Evolutionary conservation across 1,284 basidiomycete genomes (phyloP).

Genomic region (Microstroma glucosiphilum): DNA sequence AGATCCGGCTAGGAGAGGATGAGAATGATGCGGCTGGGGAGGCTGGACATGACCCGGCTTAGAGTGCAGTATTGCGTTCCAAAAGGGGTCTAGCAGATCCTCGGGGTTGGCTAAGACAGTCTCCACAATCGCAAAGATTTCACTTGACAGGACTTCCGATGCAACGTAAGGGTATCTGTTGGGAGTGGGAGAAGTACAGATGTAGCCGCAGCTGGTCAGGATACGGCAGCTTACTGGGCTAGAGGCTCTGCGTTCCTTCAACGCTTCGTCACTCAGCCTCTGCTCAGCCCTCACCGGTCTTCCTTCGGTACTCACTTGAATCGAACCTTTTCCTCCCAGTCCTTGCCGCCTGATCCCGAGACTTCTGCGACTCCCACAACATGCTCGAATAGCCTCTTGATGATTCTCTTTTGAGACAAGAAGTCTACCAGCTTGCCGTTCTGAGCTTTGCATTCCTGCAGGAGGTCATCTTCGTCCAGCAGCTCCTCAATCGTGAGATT

Average conservation of each 20-base stretch:
- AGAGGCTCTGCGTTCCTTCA: too few relatives aligned
- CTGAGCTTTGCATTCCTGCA: conserved; percentile 91
- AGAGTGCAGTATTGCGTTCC: conserved; percentile 81
- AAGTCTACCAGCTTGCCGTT: conserved; percentile 81
- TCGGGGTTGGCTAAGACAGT: conserved; percentile 70
- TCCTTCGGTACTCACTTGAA: conserved; percentile 37
- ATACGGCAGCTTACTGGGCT: not conserved
- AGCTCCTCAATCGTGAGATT: conserved; percentile 69
- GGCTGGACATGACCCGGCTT: conserved; percentile 54
- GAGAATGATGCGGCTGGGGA: conserved; percentile 41
- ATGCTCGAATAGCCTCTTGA: conserved; percentile 72
- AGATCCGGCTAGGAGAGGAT: conserved; percentile 34
- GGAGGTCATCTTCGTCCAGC: conserved; percentile 84
- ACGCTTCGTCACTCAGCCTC: too few relatives aligned
- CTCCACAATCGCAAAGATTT: conserved; percentile 89
- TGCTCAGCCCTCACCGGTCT: not conserved
- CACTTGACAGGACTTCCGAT: conserved; percentile 90
- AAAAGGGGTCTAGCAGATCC: conserved; percentile 61
- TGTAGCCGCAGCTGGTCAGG: not conserved
- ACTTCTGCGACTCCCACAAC: conserved; percentile 77
- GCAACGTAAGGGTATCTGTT: conserved; percentile 76
- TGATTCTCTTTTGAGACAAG: conserved; percentile 70
- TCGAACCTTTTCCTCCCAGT: conserved; percentile 47
- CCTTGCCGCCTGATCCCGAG: conserved; percentile 57
- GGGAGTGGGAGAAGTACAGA: conserved; percentile 11